These are phyloP conservation scores for Cystobasidium tubakii DNA, from an alignment of 768 basidiomycete species.

Conservation along the genomic window DNA sequence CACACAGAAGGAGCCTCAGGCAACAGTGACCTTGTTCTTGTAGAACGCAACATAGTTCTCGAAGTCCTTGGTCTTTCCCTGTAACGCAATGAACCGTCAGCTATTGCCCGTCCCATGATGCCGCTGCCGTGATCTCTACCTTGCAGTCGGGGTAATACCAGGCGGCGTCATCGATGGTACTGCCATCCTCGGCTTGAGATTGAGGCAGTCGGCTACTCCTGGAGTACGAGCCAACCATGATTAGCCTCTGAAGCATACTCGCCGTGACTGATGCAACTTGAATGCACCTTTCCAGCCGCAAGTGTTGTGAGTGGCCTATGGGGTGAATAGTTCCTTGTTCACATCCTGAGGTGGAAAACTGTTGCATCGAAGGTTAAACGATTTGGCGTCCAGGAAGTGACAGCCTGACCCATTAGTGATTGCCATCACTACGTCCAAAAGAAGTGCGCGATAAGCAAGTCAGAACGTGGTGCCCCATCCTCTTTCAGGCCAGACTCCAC, in stretches of 20 bases:
- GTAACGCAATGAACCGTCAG: neutral
- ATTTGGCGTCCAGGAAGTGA: neutral
- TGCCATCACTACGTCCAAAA: neutral
- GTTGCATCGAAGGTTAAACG: neutral
- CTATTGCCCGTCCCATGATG: too few species aligned
- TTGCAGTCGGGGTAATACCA: conserved; percentile 5
- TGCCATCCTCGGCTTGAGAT: conserved; percentile 53
- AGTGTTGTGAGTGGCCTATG: neutral
- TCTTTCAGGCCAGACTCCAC: neutral
- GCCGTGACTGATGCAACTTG: too few species aligned
- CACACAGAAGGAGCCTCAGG: too few species aligned
- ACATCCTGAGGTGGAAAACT: conserved; percentile 22
- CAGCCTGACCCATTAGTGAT: neutral
- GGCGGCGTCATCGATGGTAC: conserved; percentile 48
- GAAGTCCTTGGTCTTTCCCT: conserved; percentile 64
- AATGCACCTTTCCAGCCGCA: conserved; percentile 35
- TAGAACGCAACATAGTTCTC: conserved; percentile 70
- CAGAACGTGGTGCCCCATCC: neutral
- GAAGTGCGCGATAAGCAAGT: conserved; percentile 13
- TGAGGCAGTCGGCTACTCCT: conserved; percentile 49
- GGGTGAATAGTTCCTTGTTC: neutral
- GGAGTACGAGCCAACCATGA: too few species aligned
- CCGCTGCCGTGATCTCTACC: too few species aligned
- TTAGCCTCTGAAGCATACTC: too few species aligned
- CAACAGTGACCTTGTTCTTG: conserved; percentile 55